Evolutionary conservation across 495 filamentous ascomycete species (phyloP).

Genomic region (Aspergillus funiculosus): DNA sequence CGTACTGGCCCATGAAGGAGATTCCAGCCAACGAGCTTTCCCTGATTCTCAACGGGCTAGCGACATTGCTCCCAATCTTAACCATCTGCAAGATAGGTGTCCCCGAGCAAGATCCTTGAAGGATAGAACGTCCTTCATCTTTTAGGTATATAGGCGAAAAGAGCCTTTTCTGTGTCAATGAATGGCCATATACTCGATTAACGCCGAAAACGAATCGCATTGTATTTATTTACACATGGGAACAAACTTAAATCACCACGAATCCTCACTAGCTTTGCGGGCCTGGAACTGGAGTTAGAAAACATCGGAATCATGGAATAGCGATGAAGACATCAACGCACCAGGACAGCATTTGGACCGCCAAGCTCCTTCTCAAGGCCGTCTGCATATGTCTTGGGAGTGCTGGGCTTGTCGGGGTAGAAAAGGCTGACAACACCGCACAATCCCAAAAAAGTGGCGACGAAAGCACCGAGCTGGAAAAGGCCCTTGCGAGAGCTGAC

Average conservation of each 20-base stretch:
- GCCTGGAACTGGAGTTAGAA: constrained; percentile 26
- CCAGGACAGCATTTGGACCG: constrained; percentile 48
- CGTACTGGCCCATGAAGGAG: too few species aligned
- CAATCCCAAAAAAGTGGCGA: constrained; percentile 62
- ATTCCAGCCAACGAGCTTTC: too few species aligned
- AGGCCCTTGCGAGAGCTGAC: constrained; percentile 64
- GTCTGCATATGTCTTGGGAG: constrained; percentile 71
- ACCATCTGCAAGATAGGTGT: too few species aligned
- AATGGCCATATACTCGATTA: constrained; percentile 25
- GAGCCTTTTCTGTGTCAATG: constrained; percentile 11
- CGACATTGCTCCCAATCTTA: too few species aligned
- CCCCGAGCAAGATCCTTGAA: too few species aligned
- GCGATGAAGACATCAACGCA: constrained; percentile 23
- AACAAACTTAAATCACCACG: constrained; percentile 34
- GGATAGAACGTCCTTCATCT: too few species aligned
- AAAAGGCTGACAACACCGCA: constrained; percentile 61
- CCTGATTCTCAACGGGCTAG: too few species aligned
- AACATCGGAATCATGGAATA: not conserved
- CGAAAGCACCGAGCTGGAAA: constrained; percentile 68
- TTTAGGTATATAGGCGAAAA: too few species aligned
- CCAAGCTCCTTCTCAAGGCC: constrained; percentile 85
- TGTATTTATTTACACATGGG: constrained; percentile 43
- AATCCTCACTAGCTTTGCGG: constrained; percentile 39
- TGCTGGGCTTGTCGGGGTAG: constrained; percentile 83
- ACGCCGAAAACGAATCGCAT: constrained; percentile 35